Percentiles rank a stretch among this genome's conserved stretches.
phyloP scores from a whole-genome alignment of 2,329 filamentous ascomycete genomes.

The Amylocarpus encephaloides region DNA sequence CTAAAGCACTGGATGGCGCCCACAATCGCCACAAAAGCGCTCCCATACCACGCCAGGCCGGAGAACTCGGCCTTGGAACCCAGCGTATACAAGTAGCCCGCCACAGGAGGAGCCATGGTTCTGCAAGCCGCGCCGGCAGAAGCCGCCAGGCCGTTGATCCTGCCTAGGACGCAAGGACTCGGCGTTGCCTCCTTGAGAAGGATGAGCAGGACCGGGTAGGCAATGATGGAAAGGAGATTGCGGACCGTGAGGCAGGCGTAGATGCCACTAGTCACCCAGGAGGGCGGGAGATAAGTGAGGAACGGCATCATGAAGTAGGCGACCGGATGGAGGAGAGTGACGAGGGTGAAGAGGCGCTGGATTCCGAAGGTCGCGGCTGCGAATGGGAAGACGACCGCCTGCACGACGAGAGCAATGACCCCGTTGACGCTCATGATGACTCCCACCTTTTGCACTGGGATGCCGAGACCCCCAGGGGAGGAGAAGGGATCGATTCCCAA shows the following conservation, averaged over 20 bases:
- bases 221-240: constrained; percentile 55
- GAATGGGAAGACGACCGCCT: constrained; percentile 55
- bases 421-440: constrained; percentile 55
- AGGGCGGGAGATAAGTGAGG: constrained; percentile 47
- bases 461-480: constrained; percentile 55
- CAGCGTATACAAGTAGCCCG: constrained; percentile 57
- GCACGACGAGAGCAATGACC: constrained; percentile 51
- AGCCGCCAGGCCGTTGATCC: constrained; percentile 60
- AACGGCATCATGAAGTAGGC: constrained; percentile 54
- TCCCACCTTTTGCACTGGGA: constrained; percentile 57
- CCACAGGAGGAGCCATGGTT: constrained; percentile 60
- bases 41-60: constrained; percentile 58
- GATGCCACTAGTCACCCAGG: constrained; percentile 49
- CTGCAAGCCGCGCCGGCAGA: constrained; percentile 60
- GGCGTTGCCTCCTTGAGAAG: constrained; percentile 62
- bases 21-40: constrained; percentile 47
- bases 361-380: constrained; percentile 53
- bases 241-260: constrained; percentile 44
- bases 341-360: constrained; percentile 49
- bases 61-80: constrained; percentile 54
- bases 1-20: constrained; percentile 55
- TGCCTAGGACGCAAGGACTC: constrained; percentile 49
- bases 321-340: constrained; percentile 55
- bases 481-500: constrained; percentile 41
- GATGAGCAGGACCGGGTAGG: constrained; percentile 60